These are phyloP conservation scores for Lophiostoma macrostomum DNA, from an alignment of 495 filamentous ascomycete species.

Conservation along the genomic window DNA sequence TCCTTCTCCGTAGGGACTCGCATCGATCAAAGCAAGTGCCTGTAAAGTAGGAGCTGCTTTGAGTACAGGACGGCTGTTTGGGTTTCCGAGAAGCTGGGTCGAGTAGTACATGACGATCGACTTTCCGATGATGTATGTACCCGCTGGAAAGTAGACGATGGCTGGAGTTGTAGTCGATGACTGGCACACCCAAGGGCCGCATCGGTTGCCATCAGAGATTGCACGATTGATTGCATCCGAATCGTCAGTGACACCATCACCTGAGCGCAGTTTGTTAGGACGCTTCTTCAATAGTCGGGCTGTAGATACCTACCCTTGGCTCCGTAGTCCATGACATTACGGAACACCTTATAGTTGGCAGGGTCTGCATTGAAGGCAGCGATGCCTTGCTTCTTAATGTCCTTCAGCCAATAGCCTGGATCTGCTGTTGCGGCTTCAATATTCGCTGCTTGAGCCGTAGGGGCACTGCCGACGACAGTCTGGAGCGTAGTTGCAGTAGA, in stretches of 20 bases:
- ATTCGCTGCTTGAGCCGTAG: background rate
- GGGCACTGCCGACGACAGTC: background rate
- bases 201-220: conserved; percentile 72
- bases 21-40: conserved; percentile 40
- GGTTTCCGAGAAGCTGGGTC: conserved; percentile 45
- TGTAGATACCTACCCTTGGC: conserved; percentile 28
- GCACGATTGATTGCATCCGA: conserved; percentile 86
- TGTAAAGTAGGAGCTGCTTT: conserved; percentile 40
- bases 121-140: conserved; percentile 35
- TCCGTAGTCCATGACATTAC: conserved; percentile 72
- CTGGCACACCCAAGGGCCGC: conserved; percentile 66
- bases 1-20: conserved; percentile 42
- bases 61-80: conserved; percentile 39
- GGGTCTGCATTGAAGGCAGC: conserved; percentile 36
- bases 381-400: conserved; percentile 32
- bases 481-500: background rate
- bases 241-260: conserved; percentile 79
- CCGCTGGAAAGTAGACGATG: conserved; percentile 41
- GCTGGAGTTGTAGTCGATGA: conserved; percentile 66
- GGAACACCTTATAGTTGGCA: conserved; percentile 67
- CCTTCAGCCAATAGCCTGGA: conserved; percentile 27
- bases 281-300: background rate
- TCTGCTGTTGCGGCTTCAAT: background rate
- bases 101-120: conserved; percentile 40
- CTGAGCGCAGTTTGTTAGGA: conserved; percentile 38